Percentiles rank a stretch among this genome's conserved stretches.
These are phyloP conservation scores for Alnus glutinosa DNA, from an alignment of 306 rosid genomes.

Conservation along the genomic window DNA sequence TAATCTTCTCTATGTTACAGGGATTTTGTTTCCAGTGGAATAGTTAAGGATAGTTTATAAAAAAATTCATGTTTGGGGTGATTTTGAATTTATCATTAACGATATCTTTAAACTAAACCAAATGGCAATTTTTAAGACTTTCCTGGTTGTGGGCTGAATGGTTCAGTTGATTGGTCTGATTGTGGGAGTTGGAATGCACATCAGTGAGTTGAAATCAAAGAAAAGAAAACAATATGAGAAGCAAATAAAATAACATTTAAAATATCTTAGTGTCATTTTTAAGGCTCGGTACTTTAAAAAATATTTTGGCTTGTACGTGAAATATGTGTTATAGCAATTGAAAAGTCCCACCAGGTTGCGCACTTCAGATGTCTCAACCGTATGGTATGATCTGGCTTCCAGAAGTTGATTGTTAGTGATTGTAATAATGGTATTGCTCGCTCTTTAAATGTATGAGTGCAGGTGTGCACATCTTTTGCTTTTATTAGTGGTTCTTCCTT, in stretches of 20 bases:
- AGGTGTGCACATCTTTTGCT: not conserved
- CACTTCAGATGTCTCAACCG: not conserved
- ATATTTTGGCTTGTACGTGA: not conserved
- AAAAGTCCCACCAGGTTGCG: not conserved
- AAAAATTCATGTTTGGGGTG: not conserved
- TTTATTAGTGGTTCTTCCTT: not conserved
- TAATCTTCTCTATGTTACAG: not conserved
- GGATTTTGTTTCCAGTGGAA: not conserved
- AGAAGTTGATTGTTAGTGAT: not conserved
- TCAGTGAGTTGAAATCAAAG: conserved; percentile 1
- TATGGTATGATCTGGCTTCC: not conserved
- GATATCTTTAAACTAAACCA: not conserved
- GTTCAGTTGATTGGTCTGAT: not conserved
- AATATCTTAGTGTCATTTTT: not conserved
- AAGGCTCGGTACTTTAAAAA: not conserved
- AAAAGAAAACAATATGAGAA: not conserved
- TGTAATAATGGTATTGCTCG: not conserved
- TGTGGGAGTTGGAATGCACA: not conserved
- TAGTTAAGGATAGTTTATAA: not conserved
- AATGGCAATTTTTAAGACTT: not conserved
- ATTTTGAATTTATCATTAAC: not conserved
- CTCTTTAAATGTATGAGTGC: not conserved
- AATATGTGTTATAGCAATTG: not conserved
- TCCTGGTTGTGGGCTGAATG: not conserved
- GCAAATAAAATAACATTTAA: not conserved